Conservation (phyloP, 345 rosid genomes). For the Eucalyptus rudis region DNA sequence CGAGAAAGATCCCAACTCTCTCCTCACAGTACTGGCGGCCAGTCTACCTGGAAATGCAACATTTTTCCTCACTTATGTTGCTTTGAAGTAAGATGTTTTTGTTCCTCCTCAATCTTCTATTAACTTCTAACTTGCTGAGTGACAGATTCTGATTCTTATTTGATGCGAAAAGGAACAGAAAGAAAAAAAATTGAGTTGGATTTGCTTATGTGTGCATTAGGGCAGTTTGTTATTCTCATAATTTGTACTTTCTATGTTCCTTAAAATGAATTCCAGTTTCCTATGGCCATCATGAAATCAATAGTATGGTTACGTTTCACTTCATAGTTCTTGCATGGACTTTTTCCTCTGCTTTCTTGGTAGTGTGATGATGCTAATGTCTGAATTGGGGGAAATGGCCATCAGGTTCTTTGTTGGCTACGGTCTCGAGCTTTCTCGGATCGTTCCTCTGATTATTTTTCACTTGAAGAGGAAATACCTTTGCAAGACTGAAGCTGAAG, state of each 20-base stretch:
- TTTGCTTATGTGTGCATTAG: background rate
- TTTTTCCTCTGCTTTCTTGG: background rate
- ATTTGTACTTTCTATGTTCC: background rate
- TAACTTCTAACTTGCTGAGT: background rate
- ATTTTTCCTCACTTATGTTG: conserved; percentile 81
- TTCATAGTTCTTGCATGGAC: background rate
- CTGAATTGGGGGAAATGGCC: background rate
- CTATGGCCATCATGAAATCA: background rate
- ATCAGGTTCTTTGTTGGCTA: conserved; percentile 80
- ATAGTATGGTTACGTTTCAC: background rate
- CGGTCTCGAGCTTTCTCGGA: conserved; percentile 87
- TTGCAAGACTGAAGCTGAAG: conserved; percentile 83
- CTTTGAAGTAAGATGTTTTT: conserved; percentile 51
- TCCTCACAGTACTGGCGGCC: conserved; percentile 26
- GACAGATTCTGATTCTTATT: background rate
- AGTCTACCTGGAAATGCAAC: conserved; percentile 77
- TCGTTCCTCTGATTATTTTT: conserved; percentile 69
- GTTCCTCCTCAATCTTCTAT: background rate
- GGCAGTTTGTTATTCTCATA: background rate
- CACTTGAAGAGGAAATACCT: conserved; percentile 81
- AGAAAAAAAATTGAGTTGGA: background rate
- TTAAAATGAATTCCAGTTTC: background rate
- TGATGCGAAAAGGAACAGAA: background rate
- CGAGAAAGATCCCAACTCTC: conserved; percentile 22
- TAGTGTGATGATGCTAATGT: background rate